Evolutionary conservation across 2,329 filamentous ascomycete species (phyloP).

Genomic region (Aspergillus sp.): DNA sequence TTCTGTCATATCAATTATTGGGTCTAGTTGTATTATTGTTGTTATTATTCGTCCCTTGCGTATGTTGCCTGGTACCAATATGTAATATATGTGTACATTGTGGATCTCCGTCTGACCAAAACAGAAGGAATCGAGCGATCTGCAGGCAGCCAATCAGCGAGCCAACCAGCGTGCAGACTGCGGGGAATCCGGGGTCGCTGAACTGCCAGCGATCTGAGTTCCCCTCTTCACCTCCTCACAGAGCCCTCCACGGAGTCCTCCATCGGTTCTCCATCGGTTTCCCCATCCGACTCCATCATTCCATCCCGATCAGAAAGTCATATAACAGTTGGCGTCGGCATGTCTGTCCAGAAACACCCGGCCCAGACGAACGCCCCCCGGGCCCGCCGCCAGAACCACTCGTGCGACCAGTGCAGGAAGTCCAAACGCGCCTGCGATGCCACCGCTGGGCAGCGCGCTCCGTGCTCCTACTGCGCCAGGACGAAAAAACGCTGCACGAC

Average conservation of each 20-base stretch:
- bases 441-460: not conserved
- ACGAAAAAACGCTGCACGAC: not conserved
- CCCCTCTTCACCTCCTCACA: not conserved
- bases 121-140: too few species aligned
- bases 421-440: conserved; percentile 1
- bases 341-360: not conserved
- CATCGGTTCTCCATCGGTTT: too few species aligned
- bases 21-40: too few species aligned
- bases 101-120: too few species aligned
- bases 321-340: not conserved
- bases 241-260: not conserved
- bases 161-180: not conserved
- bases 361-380: not conserved
- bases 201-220: not conserved
- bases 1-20: too few species aligned
- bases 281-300: too few species aligned
- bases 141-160: too few species aligned
- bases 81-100: too few species aligned
- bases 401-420: not conserved
- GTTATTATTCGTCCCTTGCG: too few species aligned
- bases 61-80: too few species aligned
- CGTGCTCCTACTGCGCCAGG: not conserved
- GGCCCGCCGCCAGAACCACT: not conserved
- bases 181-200: not conserved
- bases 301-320: too few species aligned